phyloP scores from a whole-genome alignment of 129 eudicot species.

The Sambucus nigra region DNA sequence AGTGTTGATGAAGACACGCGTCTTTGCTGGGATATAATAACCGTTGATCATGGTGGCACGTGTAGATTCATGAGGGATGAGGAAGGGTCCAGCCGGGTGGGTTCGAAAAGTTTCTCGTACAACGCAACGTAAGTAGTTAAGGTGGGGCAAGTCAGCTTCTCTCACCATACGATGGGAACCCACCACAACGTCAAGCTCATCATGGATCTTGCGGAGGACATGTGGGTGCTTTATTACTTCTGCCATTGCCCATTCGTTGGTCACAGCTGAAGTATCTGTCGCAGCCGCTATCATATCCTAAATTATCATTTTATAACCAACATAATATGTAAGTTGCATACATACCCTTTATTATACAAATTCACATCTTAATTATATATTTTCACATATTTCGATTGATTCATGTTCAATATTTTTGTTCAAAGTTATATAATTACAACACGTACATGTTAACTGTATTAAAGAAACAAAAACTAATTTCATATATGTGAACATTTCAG shows the following conservation, averaged over 20 bases:
- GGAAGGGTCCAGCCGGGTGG: constrained; percentile 98
- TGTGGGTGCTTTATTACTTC: constrained; percentile 85
- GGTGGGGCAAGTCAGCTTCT: constrained; percentile 63
- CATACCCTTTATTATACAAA: too few species aligned
- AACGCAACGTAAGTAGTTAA: constrained; percentile 67
- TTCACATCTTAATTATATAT: too few species aligned
- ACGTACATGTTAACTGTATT: too few species aligned
- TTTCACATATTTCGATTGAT: too few species aligned
- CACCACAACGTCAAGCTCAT: constrained; percentile 70
- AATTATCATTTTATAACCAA: not conserved
- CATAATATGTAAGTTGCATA: too few species aligned
- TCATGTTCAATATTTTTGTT: too few species aligned
- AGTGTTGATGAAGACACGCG: constrained; percentile 96
- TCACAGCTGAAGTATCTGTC: constrained; percentile 90
- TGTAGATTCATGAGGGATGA: constrained; percentile 82
- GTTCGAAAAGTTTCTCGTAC: constrained; percentile 85
- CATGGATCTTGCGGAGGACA: constrained; percentile 62
- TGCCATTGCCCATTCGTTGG: constrained; percentile 93
- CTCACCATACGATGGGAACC: constrained; percentile 66
- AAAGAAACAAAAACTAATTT: too few species aligned
- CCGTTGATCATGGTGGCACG: constrained; percentile 79
- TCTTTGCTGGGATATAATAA: constrained; percentile 66
- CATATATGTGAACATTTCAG: too few species aligned
- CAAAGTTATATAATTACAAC: too few species aligned
- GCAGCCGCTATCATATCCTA: constrained; percentile 99